phyloP scores from a whole-genome alignment of 2,329 filamentous ascomycete species.

The Penicillium frequentans region DNA sequence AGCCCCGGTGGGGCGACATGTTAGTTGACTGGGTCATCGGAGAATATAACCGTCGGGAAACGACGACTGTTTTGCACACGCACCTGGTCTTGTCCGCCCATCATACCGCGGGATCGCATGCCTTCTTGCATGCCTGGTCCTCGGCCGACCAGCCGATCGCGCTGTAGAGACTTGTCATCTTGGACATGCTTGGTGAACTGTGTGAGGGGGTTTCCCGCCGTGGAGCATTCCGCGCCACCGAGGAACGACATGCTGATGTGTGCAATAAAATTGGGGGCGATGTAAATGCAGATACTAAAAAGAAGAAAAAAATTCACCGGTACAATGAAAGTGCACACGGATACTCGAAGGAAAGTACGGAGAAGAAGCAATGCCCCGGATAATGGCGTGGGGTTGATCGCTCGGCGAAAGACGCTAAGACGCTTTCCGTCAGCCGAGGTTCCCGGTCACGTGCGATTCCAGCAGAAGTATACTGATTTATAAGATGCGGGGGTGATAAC shows the following conservation, averaged over 20 bases:
- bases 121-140: conserved; percentile 71
- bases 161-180: conserved; percentile 91
- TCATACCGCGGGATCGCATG: conserved; percentile 71
- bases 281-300: neutral
- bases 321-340: neutral
- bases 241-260: conserved; percentile 80
- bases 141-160: conserved; percentile 79
- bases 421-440: conserved; percentile 28
- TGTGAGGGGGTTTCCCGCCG: conserved; percentile 89
- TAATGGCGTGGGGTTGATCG: conserved; percentile 23
- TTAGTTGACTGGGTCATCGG: neutral
- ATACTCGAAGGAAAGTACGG: neutral
- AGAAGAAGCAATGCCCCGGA: conserved; percentile 10
- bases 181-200: conserved; percentile 98
- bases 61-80: conserved; percentile 4
- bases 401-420: conserved; percentile 9
- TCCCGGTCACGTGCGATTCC: conserved; percentile 22
- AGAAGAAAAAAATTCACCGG: neutral
- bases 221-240: conserved; percentile 93
- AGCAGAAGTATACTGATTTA: too few species aligned
- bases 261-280: neutral
- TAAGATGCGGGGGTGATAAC: too few species aligned
- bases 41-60: neutral
- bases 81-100: conserved; percentile 72
- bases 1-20: neutral